Evolutionary conservation across 2,329 filamentous ascomycete genomes (phyloP), one percentile per base, ranked within the genome.

Genomic region (Zasmidium cellare): DNA sequence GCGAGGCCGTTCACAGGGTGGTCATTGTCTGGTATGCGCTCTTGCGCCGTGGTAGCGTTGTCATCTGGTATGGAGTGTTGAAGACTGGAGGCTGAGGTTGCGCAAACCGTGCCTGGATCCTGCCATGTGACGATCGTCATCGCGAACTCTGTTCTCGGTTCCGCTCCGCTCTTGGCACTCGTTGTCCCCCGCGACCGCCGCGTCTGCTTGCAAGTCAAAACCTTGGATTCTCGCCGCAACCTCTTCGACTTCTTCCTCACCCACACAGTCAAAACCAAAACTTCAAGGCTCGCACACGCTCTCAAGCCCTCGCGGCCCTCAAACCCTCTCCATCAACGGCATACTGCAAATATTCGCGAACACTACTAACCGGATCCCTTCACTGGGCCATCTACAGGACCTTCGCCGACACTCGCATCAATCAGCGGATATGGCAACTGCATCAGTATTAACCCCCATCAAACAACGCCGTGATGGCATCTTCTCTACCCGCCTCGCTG

Each of bases 401-500:
- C 57, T 61, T 63, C 64, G 54, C 64, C 62, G 62, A 62, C 58
- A 56, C 61, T 58, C 47, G 54, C 52, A 65, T 64, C 55, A 55
- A 66, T 63, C 60, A 62, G 63, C 63, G 53, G 25, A 56, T 52
- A 55, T 97, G 93, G 91, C 93, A 75, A 89, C 88, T 76, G 79
- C 84, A 75, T 80, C 85, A 73, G 86, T 97, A 77, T 90, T 91
- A 71, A 97, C 94, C 61, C 94, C 94, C 60, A 83, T 94, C 74
- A 97, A 97, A 84, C 60, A 51, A 49, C 94, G 90, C 83, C 93
- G 96, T 77, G 87, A 89, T 78, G 91, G 92, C 59, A 84, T 97
- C 71, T 97, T 97, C 81, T 92, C 89, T 67, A 86, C 90, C 67
- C 92, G 92, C 75, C 94, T 92, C 74, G 94, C 92, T 76, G 92